phyloP scores from a whole-genome alignment of 2,329 filamentous ascomycete species.

The Fusarium napiforme region DNA sequence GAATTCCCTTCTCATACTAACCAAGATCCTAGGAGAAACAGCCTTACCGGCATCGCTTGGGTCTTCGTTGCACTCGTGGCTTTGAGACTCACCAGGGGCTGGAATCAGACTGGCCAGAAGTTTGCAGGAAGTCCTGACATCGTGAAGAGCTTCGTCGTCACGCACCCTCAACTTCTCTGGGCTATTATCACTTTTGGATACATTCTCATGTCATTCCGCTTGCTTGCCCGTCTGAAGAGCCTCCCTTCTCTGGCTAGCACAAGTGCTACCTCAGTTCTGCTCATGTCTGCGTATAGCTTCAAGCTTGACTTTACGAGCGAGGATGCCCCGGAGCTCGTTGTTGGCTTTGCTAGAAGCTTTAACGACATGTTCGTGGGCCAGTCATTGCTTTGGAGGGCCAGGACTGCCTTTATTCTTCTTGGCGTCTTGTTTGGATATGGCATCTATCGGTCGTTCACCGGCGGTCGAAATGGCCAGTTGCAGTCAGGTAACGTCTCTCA shows the following conservation, averaged over 20 bases:
- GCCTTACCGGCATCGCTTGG: constrained; percentile 47
- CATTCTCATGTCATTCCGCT: constrained; percentile 62
- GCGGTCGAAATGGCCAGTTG: constrained; percentile 37
- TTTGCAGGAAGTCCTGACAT: constrained; percentile 92
- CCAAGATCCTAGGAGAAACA: constrained; percentile 38
- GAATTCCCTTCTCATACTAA: constrained; percentile 3
- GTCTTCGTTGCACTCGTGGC: constrained; percentile 63
- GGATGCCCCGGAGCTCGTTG: constrained; percentile 86
- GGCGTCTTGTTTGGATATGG: constrained; percentile 52
- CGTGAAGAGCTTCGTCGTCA: constrained; percentile 74
- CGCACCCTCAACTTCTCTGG: constrained; percentile 79
- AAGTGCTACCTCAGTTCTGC: constrained; percentile 55
- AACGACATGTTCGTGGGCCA: constrained; percentile 55
- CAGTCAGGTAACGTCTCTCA: constrained; percentile 45
- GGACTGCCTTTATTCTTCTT: constrained; percentile 63
- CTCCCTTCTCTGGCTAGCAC: constrained; percentile 56
- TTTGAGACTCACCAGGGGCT: constrained; percentile 77
- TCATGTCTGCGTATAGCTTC: constrained; percentile 75
- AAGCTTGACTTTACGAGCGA: constrained; percentile 89
- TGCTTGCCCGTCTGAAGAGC: constrained; percentile 56
- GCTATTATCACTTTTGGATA: constrained; percentile 76
- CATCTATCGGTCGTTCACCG: constrained; percentile 52
- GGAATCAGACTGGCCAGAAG: constrained; percentile 99
- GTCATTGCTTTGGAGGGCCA: constrained; percentile 60
- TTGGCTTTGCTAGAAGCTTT: constrained; percentile 56